Evolutionary conservation across 371 early-diverging fungal genomes (phyloP).

Genomic region (Ecytonucleospora hepatopenaei): DNA sequence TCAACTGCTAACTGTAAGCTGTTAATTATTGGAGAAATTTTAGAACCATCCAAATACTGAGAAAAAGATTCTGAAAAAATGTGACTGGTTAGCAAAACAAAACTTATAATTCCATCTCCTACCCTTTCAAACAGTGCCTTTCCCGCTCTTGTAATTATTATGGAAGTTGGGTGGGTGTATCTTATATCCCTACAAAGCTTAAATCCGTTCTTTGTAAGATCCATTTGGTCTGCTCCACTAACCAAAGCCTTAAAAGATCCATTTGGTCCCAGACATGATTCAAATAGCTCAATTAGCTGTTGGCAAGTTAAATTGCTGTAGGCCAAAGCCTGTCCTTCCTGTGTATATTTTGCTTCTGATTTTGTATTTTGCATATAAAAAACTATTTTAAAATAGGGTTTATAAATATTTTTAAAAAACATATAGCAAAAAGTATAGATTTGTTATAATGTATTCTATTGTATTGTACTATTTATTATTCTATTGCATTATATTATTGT

Average conservation of each 20-base stretch:
- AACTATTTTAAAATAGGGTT: neutral
- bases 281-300: conserved; percentile 80
- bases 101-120: conserved; percentile 94
- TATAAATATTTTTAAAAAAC: too few species aligned
- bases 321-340: conserved; percentile 78
- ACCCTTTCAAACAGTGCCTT: conserved; percentile 91
- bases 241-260: conserved; percentile 86
- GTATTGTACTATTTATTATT: too few species aligned
- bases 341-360: conserved; percentile 56
- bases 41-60: conserved; percentile 84
- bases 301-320: conserved; percentile 86
- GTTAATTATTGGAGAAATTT: conserved; percentile 81
- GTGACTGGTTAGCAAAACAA: conserved; percentile 84
- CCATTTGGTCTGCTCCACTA: conserved; percentile 66
- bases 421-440: too few species aligned
- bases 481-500: too few species aligned
- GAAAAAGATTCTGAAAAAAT: conserved; percentile 83
- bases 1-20: conserved; percentile 75
- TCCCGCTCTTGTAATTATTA: conserved; percentile 93
- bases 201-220: conserved; percentile 57
- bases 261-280: conserved; percentile 88
- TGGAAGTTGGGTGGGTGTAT: conserved; percentile 96
- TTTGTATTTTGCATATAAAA: conserved; percentile 45
- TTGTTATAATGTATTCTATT: too few species aligned
- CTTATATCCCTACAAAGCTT: conserved; percentile 71